These are phyloP conservation scores for Venturia effusa DNA, from an alignment of 2,329 filamentous ascomycete genomes.

Conservation along the genomic window DNA sequence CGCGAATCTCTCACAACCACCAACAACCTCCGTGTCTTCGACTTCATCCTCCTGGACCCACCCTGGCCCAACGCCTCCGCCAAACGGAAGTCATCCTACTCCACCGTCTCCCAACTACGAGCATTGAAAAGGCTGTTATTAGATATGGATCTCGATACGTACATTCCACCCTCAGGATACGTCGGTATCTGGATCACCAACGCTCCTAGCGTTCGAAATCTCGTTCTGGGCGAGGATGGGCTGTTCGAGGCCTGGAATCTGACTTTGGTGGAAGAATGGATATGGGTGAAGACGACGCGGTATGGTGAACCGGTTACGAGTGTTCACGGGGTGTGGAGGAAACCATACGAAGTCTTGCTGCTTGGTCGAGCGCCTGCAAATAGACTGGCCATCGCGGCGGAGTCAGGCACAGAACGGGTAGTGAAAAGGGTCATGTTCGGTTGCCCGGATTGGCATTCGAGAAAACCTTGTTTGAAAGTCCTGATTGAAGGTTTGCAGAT, in stretches of 20 bases:
- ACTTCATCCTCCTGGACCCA: slow-evolving; percentile 63
- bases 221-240: slow-evolving; percentile 44
- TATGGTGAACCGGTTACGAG: slow-evolving; percentile 53
- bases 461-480: slow-evolving; percentile 61
- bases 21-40: slow-evolving; percentile 33
- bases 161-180: slow-evolving; percentile 39
- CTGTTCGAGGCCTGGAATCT: slow-evolving; percentile 59
- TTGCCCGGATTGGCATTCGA: slow-evolving; percentile 66
- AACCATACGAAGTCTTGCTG: slow-evolving; percentile 66
- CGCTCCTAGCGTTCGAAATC: slow-evolving; percentile 44
- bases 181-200: slow-evolving; percentile 44
- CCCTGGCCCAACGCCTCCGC: slow-evolving; percentile 75
- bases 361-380: slow-evolving; percentile 38
- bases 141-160: slow-evolving; percentile 38
- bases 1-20: slow-evolving; percentile 17
- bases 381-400: slow-evolving; percentile 16
- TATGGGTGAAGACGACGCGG: slow-evolving; percentile 64
- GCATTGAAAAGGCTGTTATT: slow-evolving; percentile 35
- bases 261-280: slow-evolving; percentile 57
- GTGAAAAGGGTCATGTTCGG: slow-evolving; percentile 50
- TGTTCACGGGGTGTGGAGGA: slow-evolving; percentile 53
- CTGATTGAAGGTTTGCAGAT: slow-evolving; percentile 48
- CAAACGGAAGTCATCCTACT: slow-evolving; percentile 46
- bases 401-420: slow-evolving; percentile 17
- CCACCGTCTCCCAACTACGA: slow-evolving; percentile 35